phyloP scores from a whole-genome alignment of 2,329 filamentous ascomycete genomes.

The Colletotrichum limetticola region DNA sequence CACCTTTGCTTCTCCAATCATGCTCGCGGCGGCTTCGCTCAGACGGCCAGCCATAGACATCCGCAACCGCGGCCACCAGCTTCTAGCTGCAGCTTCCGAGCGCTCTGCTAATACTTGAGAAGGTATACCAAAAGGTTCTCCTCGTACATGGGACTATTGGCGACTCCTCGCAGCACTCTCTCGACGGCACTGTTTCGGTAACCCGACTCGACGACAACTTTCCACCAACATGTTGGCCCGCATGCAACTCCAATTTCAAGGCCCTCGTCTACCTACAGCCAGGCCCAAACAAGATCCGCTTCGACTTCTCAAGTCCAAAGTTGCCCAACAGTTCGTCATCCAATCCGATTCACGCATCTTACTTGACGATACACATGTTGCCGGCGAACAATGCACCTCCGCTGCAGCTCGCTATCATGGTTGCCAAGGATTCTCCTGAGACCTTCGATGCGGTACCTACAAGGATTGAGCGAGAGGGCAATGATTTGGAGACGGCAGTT shows the following conservation, averaged over 20 bases:
- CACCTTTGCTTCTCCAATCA: slow-evolving; percentile 1
- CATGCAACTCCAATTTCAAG: slow-evolving; percentile 91
- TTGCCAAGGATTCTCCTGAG: slow-evolving; percentile 87
- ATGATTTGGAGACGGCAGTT: slow-evolving; percentile 81
- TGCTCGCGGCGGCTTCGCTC: background rate
- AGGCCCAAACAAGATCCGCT: slow-evolving; percentile 86
- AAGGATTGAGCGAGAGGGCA: slow-evolving; percentile 81
- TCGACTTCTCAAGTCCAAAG: slow-evolving; percentile 90
- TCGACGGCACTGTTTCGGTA: slow-evolving; percentile 79
- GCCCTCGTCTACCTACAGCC: slow-evolving; percentile 89
- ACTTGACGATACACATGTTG: slow-evolving; percentile 87
- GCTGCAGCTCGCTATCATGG: slow-evolving; percentile 86
- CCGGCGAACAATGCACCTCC: slow-evolving; percentile 83
- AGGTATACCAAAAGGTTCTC: slow-evolving; percentile 94
- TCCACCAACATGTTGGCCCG: slow-evolving; percentile 86
- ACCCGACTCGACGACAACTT: slow-evolving; percentile 87
- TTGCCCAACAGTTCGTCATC: slow-evolving; percentile 74
- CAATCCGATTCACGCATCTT: slow-evolving; percentile 80
- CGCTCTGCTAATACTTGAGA: slow-evolving; percentile 38
- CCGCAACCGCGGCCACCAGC: background rate
- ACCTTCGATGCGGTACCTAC: slow-evolving; percentile 87
- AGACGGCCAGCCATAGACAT: slow-evolving; percentile 9
- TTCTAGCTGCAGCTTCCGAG: slow-evolving; percentile 20
- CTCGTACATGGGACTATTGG: slow-evolving; percentile 85
- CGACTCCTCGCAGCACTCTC: slow-evolving; percentile 71